A percentile compares a stretch with the other conserved stretches of the same genome.
These are phyloP conservation scores for Kwoniella sp. DNA, from an alignment of 768 basidiomycete species.

Conservation along the genomic window DNA sequence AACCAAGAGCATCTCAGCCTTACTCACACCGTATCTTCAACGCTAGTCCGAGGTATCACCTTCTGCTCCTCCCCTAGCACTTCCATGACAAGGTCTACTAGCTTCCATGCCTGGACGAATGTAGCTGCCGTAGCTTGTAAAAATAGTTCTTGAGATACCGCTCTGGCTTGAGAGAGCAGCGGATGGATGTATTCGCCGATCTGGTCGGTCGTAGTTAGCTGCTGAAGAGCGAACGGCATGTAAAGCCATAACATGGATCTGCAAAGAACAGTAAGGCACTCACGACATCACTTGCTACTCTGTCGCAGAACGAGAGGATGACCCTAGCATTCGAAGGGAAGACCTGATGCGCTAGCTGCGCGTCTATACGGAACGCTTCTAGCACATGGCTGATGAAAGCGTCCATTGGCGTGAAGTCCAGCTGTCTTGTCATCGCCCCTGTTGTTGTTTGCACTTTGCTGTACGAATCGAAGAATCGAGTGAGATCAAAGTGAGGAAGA, in stretches of 20 bases:
- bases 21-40: conserved; percentile 85
- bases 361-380: conserved; percentile 70
- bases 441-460: conserved; percentile 50
- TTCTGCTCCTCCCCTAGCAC: conserved; percentile 56
- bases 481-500: not conserved
- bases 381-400: conserved; percentile 76
- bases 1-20: conserved; percentile 37
- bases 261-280: conserved; percentile 29
- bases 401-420: conserved; percentile 94
- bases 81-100: conserved; percentile 74
- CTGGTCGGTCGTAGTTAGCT: conserved; percentile 56
- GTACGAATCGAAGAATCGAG: not conserved
- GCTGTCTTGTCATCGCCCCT: conserved; percentile 57
- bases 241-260: not conserved
- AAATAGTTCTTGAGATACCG: conserved; percentile 68
- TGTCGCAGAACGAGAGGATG: conserved; percentile 76
- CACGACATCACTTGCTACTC: conserved; percentile 77
- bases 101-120: conserved; percentile 82
- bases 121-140: conserved; percentile 85
- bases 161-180: conserved; percentile 74
- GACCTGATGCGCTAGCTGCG: conserved; percentile 76
- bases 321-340: conserved; percentile 82
- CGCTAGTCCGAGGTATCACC: conserved; percentile 29
- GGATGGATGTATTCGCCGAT: conserved; percentile 83
- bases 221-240: not conserved